phyloP scores from a whole-genome alignment of 2,329 filamentous ascomycete species.

The Lecanicillium sp. region DNA sequence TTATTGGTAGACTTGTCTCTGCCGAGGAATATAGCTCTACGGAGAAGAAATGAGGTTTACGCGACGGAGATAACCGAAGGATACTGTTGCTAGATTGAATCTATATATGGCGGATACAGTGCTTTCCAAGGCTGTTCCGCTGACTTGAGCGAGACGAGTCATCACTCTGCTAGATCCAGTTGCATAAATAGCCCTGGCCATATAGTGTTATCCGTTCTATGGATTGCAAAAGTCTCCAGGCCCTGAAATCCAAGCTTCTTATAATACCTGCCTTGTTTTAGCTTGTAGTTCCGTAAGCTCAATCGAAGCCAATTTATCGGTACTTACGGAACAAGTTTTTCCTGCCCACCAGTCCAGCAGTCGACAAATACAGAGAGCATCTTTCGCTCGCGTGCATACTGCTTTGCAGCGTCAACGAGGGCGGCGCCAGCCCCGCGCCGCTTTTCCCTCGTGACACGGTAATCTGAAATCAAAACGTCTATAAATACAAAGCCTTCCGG shows the following conservation, averaged over 20 bases:
- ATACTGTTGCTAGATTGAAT: too few species aligned
- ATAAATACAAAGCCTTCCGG: conserved; percentile 9
- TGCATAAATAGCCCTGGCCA: conserved; percentile 1
- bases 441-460: conserved; percentile 1
- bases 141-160: neutral
- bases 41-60: neutral
- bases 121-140: too few species aligned
- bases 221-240: conserved; percentile 1
- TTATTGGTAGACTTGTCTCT: conserved; percentile 79
- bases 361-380: conserved; percentile 17
- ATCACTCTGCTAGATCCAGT: neutral
- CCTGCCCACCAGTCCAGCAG: conserved; percentile 17
- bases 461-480: conserved; percentile 13
- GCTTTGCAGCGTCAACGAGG: conserved; percentile 10
- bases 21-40: conserved; percentile 27
- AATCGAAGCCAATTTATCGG: neutral
- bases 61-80: neutral
- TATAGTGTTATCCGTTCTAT: conserved; percentile 1
- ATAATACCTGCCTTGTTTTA: conserved; percentile 6
- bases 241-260: conserved; percentile 2
- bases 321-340: conserved; percentile 12
- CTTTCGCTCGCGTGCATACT: neutral
- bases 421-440: conserved; percentile 9
- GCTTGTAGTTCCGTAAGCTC: neutral
- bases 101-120: too few species aligned